Conservation (phyloP, 2,329 filamentous ascomycete species). For the Chaetomiaceae sp. region DNA sequence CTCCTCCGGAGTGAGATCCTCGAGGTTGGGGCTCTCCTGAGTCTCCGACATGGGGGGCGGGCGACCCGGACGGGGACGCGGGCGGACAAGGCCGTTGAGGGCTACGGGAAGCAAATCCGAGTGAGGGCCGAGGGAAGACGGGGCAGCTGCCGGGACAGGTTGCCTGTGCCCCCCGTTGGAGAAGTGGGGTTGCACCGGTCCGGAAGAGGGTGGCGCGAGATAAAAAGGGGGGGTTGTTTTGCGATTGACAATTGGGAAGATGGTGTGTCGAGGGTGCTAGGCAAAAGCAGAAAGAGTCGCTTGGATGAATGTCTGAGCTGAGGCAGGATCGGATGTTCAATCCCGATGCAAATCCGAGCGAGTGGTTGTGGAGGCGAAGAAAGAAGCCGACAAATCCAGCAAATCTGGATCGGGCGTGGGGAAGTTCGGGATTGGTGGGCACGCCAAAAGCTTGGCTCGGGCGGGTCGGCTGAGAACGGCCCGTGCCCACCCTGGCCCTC, state of each 20-base stretch:
- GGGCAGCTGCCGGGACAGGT: neutral
- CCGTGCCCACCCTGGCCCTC: no score
- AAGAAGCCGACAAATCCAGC: conserved; percentile 23
- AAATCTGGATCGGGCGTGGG: neutral
- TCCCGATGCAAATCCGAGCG: conserved; percentile 30
- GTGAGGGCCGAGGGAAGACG: neutral
- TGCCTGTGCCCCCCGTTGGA: neutral
- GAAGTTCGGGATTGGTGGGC: conserved; percentile 21
- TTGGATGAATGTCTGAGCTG: neutral
- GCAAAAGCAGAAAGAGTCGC: neutral
- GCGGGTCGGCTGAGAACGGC: no score
- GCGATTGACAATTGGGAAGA: neutral
- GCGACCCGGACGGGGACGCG: neutral
- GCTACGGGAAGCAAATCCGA: conserved; percentile 7
- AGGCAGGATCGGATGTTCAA: conserved; percentile 13
- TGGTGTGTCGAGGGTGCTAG: neutral
- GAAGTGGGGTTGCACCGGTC: neutral
- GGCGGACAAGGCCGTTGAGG: neutral
- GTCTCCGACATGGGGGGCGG: conserved; percentile 39
- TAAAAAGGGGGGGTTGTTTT: neutral
- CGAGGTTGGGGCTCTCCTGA: conserved; percentile 43
- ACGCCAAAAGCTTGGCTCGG: neutral
- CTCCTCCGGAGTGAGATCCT: conserved; percentile 60
- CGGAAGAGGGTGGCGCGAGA: neutral
- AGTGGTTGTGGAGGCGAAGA: conserved; percentile 12